A percentile compares a stretch with the other conserved stretches of the same genome.
These are phyloP conservation scores for Phytophthora melonis DNA, from an alignment of 352 stramenopile genomes.

Conservation along the genomic window DNA sequence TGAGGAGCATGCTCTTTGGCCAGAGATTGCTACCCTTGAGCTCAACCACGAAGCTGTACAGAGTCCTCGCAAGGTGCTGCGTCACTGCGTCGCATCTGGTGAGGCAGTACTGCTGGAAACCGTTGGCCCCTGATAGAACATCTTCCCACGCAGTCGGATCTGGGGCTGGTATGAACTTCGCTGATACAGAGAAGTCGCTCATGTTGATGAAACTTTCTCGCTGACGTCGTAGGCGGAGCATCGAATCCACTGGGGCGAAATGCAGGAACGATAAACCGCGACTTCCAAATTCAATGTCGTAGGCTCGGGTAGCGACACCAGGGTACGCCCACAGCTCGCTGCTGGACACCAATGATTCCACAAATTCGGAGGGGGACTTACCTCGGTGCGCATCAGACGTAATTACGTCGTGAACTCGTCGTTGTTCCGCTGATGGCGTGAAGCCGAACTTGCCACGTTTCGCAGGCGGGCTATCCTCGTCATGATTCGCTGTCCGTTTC, in stretches of 20 bases:
- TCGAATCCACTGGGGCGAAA: background rate
- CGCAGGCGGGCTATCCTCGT: background rate
- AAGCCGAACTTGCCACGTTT: background rate
- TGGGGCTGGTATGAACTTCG: slow-evolving; percentile 9
- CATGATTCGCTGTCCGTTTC: background rate
- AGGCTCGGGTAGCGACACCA: background rate
- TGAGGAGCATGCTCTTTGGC: slow-evolving; percentile 1
- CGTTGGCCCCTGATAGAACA: background rate
- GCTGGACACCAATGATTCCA: slow-evolving; percentile 8
- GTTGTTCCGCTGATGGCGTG: background rate
- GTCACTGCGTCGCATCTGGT: background rate
- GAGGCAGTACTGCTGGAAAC: slow-evolving; percentile 14
- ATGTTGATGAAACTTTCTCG: slow-evolving; percentile 14
- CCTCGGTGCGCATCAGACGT: background rate
- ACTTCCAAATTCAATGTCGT: no score
- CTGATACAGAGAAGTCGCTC: slow-evolving; percentile 10
- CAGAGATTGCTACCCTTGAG: background rate
- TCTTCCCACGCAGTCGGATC: slow-evolving; percentile 5
- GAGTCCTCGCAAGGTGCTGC: background rate
- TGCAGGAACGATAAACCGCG: slow-evolving; percentile 10
- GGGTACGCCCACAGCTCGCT: slow-evolving; percentile 9
- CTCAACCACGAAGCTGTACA: background rate
- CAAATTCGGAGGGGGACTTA: slow-evolving; percentile 11
- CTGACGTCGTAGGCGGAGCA: slow-evolving; percentile 1
- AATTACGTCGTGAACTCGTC: background rate